Evolutionary conservation across 257 asterid genomes (phyloP).

Genomic region (Solanum stenotomum): DNA sequence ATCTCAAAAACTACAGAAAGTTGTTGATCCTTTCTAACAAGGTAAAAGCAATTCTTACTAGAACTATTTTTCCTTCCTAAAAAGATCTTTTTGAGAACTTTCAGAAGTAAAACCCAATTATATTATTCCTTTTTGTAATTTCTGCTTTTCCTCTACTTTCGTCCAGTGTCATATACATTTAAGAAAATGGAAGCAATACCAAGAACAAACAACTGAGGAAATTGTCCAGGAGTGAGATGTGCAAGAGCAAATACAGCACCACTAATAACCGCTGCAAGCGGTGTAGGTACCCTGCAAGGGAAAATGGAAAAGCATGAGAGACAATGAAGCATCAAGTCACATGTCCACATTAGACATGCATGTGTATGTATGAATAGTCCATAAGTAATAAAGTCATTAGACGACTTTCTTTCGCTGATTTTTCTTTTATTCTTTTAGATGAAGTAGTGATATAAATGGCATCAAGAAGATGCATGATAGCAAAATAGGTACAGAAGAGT

Average conservation of each 20-base stretch:
- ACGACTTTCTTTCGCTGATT: background rate
- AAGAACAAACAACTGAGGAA: slow-evolving; percentile 88
- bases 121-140: background rate
- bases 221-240: slow-evolving; percentile 90
- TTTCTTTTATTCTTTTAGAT: background rate
- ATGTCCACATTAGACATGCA: background rate
- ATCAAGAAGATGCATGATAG: background rate
- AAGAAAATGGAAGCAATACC: slow-evolving; percentile 34
- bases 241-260: slow-evolving; percentile 87
- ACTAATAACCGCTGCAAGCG: slow-evolving; percentile 64
- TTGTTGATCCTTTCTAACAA: background rate
- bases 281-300: slow-evolving; percentile 84
- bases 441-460: background rate
- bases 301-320: slow-evolving; percentile 3
- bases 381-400: background rate
- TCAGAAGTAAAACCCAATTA: background rate
- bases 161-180: background rate
- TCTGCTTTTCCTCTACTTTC: background rate
- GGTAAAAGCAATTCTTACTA: background rate
- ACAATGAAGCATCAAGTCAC: background rate
- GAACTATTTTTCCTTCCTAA: background rate
- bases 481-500: background rate
- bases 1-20: background rate
- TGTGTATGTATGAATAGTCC: background rate
- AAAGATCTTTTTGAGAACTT: background rate